Base-by-base conservation (phyloP, 1,284 basidiomycete genomes). In the Veloporphyrellus conicus region DNA sequence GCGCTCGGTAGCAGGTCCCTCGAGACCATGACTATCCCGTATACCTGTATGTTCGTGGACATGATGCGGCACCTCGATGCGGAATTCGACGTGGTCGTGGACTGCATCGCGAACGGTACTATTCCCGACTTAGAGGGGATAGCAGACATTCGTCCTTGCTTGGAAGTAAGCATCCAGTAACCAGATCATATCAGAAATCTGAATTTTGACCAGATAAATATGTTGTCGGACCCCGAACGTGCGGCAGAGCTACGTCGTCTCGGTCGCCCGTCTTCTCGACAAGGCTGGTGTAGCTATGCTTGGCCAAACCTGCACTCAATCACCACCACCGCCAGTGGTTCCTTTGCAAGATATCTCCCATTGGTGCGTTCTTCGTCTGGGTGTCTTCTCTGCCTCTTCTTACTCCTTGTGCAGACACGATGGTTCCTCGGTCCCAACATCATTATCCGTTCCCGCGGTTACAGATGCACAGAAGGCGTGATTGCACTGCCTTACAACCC, bases 41-140 rank as follows among this genome's bases (percentile, higher is more conserved):
- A 57, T 34, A 33, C 44, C 12, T 43, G 31, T 15, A 39, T 39
- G 1, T 47, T 61, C 15, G 32, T 59, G 28, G 51, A 61, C 10
- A 46, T 61, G 43, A 49, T 59, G 8, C 47, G 44, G 8, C 43
- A 44, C 25, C 19, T 61, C 9, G 59, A 59, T 15, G 47, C 40
- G 19, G 51, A 57, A 16, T 61, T 54, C 19, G 48, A 59, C 31
- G n/a, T 22, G 25, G 16, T 61, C 15, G 19, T 61, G 4, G 39
- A 44, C 14, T 59, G 39, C 15, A 48, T 59, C 36, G 47, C 38
- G 25, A 41, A 43, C 18, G 38, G 56, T 19, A 44, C 41, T 10
- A 44, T 50, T 19, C 56, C 53, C 9, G 29, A 53, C 23, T 33
- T 47, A 9, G 45, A 59, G 1, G 52, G 55, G 8, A 22, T 46